A percentile compares a stretch with the other conserved stretches of the same genome.
phyloP scores from a whole-genome alignment of 129 eudicot species.

The Lactuca sativa region DNA sequence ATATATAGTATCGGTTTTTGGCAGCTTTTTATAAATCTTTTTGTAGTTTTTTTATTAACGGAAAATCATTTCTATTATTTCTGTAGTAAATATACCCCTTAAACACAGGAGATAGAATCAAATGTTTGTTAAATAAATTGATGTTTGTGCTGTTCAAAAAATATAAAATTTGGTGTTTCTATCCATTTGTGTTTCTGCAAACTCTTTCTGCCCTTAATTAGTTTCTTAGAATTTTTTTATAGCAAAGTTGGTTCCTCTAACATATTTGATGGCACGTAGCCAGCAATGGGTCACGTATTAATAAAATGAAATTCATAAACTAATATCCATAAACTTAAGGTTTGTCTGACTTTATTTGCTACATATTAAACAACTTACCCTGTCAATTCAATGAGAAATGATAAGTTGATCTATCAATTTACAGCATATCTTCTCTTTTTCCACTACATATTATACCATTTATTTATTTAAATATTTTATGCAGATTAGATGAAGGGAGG shows the following conservation, averaged over 20 bases:
- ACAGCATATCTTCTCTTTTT: background rate
- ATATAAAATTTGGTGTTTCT: too few species aligned
- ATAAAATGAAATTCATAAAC: background rate
- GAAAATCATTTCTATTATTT: too few species aligned
- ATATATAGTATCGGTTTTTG: too few species aligned
- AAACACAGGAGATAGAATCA: too few species aligned
- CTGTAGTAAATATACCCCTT: too few species aligned
- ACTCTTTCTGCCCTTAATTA: background rate
- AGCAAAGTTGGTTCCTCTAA: background rate
- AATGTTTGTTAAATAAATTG: too few species aligned
- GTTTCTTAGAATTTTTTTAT: too few species aligned
- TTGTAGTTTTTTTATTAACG: too few species aligned
- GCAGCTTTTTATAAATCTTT: too few species aligned
- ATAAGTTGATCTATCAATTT: background rate
- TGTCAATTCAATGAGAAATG: background rate
- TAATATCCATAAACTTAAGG: background rate
- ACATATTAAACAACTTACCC: background rate
- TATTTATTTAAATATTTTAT: too few species aligned
- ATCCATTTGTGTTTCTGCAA: too few species aligned
- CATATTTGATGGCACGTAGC: slow-evolving; percentile 23
- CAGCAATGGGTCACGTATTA: slow-evolving; percentile 4
- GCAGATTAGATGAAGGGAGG: background rate
- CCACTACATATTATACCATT: background rate
- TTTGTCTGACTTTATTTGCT: background rate
- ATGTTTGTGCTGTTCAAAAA: too few species aligned